These are phyloP conservation scores for Alnus glutinosa DNA, from an alignment of 306 rosid species.

Conservation along the genomic window DNA sequence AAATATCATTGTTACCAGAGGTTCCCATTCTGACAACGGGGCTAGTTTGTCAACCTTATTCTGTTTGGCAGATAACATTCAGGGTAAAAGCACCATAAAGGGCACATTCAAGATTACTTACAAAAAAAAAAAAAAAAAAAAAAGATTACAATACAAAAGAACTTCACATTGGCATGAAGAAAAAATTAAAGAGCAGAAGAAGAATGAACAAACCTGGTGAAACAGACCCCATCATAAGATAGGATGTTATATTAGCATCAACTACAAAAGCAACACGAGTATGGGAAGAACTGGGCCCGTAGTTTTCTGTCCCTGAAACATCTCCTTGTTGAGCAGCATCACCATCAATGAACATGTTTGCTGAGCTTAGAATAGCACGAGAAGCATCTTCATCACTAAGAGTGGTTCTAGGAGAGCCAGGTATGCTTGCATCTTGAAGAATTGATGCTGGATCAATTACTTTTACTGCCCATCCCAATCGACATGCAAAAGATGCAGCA, in stretches of 20 bases:
- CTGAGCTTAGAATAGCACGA: constrained; percentile 46
- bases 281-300: constrained; percentile 51
- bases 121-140: background rate
- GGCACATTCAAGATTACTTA: background rate
- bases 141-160: constrained; percentile 10
- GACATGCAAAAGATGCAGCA: constrained; percentile 87
- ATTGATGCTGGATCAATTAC: constrained; percentile 73
- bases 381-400: constrained; percentile 62
- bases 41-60: background rate
- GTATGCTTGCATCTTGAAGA: constrained; percentile 55
- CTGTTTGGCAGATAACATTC: background rate
- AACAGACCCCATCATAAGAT: constrained; percentile 99
- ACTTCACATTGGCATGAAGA: constrained; percentile 12
- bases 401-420: constrained; percentile 60
- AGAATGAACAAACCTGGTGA: constrained; percentile 79
- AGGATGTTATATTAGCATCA: constrained; percentile 96
- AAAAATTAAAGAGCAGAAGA: constrained; percentile 15
- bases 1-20: background rate
- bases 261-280: constrained; percentile 87
- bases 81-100: background rate
- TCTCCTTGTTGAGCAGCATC: constrained; percentile 69
- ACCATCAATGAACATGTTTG: constrained; percentile 47
- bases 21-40: background rate
- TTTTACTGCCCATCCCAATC: constrained; percentile 93
- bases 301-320: constrained; percentile 51